Evolutionary conservation across 176 grass and related monocot species (phyloP).

Genomic region (Aegilops speltoides): DNA sequence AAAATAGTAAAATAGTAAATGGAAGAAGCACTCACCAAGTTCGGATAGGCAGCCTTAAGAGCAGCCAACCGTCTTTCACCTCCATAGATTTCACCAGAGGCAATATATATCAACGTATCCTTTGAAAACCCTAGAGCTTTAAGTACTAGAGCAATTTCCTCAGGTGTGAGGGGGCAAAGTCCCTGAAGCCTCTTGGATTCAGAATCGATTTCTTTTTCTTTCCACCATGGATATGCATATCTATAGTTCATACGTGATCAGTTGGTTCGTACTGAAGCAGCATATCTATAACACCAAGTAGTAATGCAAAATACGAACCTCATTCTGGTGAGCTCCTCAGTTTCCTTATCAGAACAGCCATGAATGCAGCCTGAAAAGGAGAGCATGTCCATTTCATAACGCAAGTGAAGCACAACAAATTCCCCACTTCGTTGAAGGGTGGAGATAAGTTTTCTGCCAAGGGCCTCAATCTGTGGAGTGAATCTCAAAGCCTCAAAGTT

Average conservation of each 20-base stretch:
- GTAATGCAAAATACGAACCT: constrained; percentile 45
- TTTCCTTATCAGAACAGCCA: constrained; percentile 73
- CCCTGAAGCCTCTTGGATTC: constrained; percentile 84
- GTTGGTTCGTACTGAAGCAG: constrained; percentile 16
- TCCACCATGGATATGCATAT: constrained; percentile 99
- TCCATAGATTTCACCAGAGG: constrained; percentile 94
- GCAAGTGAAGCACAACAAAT: constrained; percentile 95
- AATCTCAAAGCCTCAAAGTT: constrained; percentile 91
- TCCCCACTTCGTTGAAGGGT: constrained; percentile 56
- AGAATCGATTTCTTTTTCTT: constrained; percentile 95
- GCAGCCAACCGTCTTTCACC: constrained; percentile 72
- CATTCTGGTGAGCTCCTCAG: constrained; percentile 82
- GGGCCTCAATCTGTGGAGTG: constrained; percentile 80
- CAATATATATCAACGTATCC: constrained; percentile 94
- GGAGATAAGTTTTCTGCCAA: constrained; percentile 83
- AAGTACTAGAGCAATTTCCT: constrained; percentile 82
- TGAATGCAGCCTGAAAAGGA: constrained; percentile 98
- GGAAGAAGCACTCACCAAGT: constrained; percentile 49
- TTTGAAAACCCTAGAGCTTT: constrained; percentile 73
- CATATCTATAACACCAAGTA: neutral
- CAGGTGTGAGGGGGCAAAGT: constrained; percentile 93
- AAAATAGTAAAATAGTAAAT: neutral
- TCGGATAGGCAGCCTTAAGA: constrained; percentile 79
- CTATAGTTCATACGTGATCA: constrained; percentile 30
- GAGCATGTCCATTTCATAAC: constrained; percentile 99